Base-by-base conservation (phyloP, 2,329 filamentous ascomycete genomes). In the Colletotrichum caudatum region DNA sequence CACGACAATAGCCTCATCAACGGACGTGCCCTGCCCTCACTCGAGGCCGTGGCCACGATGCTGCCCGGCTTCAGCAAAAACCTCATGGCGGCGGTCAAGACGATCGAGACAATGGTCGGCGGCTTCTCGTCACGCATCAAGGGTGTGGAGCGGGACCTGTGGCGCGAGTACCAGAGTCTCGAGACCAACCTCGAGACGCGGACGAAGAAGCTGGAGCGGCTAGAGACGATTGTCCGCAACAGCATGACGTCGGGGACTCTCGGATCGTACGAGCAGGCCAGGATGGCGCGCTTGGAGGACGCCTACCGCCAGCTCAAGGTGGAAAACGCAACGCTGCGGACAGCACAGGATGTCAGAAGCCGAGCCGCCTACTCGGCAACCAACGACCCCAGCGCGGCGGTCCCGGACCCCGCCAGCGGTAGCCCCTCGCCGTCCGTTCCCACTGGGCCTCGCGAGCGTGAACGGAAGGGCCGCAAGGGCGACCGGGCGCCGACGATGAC, bases 51-150 rank as follows among this genome's bases (percentile, higher is more conserved):
- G 73, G 90, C 91, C 1, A 95, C 91, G 61, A 94, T 96, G 82
- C 87, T 98, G 5, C 92, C 93, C 0, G 93, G 93, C 1, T 98
- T 98, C 82, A 93, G 92, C 78, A 94, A 95, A 80, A 98, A 98
- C 79, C 87, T 99, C 35, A 82, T 98, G 54, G 89, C 91, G 1
- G 95, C 95, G 0, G 89, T 98, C 73, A 97, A 95, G 84, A 93
- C 91, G 2, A 91, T 98, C 66, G 96, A 98, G 84, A 86, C 87
- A 23, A 90, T 97, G 74, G 86, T 98, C 46, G 88, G 89, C 23
- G 89, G 90, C 11, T 97, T 97, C 84, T 92, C 93, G 77, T 86
- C 87, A 50, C 92, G 94, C 71, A 93, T 98, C 78, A 93, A 93
- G 77, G 85, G 87, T 8, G 91, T 98, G n/a, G 96, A 99, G 80